Evolutionary conservation across 805 yeast genomes (phyloP), one percentile per base, ranked within the genome.

Genomic region (Kazachstania psychrophila): DNA sequence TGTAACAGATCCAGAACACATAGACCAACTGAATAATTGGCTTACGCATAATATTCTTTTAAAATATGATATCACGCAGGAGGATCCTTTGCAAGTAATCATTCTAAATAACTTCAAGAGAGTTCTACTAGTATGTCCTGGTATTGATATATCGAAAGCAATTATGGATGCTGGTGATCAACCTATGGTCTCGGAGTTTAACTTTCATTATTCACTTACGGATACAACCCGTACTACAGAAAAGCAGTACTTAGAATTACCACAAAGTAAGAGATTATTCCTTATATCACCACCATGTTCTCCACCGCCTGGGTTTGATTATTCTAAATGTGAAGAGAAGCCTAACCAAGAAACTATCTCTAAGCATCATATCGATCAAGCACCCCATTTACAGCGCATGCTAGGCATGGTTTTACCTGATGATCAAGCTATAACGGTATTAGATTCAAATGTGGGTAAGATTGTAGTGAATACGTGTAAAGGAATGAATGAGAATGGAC

Each of bases 211-310:
- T 31, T 47, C 58, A 1, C 17, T 45, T 25, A 31, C 43, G 2
- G 46, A 49, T 33, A 38, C 43, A 2, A 17, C 20, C n/a, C 25
- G 28, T 8, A 17, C 28, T 15, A 7, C 23, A 4, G 28, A 42
- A 18, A 44, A 38, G 33, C 40, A 48, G 19, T 57, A 56, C 33
- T 41, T 65, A 12, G 30, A 54, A 31, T 47, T 65, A 9, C 70
- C 70, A 8, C 44, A 48, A 29, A 44, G 55, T 28, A 47, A 53
- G 6, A 49, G 57, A 33, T 40, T 61, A 54, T 65, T 65, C 42
- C 40, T 65, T 29, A 58, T 65, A 5, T 63, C 69, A 0, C 70
- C 70, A 6, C 69, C 69, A 13, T 51, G 60, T 5, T 64, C 69
- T 3, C 69, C 69, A 2, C 68, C 69, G 5, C 61, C 63, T 4